These are phyloP conservation scores for Lactarius evosmus DNA, from an alignment of 768 basidiomycete genomes.

Conservation along the genomic window DNA sequence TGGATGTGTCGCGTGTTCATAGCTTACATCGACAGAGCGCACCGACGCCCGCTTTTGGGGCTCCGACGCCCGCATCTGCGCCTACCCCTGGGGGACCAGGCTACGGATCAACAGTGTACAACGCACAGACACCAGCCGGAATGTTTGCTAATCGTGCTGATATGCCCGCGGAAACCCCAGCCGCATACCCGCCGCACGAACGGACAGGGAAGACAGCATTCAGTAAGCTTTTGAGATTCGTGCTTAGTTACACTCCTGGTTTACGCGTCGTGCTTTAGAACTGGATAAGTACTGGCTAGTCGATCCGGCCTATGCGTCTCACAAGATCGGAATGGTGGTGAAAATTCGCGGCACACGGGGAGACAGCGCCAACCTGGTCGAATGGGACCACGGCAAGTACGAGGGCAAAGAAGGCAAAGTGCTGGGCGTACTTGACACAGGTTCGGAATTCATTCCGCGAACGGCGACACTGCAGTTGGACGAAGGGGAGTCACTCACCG, in stretches of 20 bases:
- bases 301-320: constrained; percentile 34
- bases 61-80: constrained; percentile 40
- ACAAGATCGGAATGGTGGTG: constrained; percentile 41
- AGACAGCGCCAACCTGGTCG: constrained; percentile 33
- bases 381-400: constrained; percentile 37
- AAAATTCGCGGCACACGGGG: constrained; percentile 38
- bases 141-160: constrained; percentile 24
- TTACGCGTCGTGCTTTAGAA: constrained; percentile 30
- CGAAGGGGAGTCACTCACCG: constrained; percentile 38
- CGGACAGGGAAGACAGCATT: constrained; percentile 28
- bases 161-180: constrained; percentile 35
- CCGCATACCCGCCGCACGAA: constrained; percentile 38
- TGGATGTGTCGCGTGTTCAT: not conserved
- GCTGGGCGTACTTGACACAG: constrained; percentile 31
- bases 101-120: constrained; percentile 35
- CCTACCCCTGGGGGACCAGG: constrained; percentile 38
- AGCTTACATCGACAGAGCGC: constrained; percentile 28
- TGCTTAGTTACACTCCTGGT: constrained; percentile 2
- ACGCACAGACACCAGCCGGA: constrained; percentile 34
- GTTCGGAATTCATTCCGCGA: constrained; percentile 32
- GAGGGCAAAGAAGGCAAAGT: constrained; percentile 35
- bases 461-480: constrained; percentile 34
- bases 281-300: constrained; percentile 44
- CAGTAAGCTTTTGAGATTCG: constrained; percentile 20
- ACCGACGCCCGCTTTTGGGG: constrained; percentile 30